Percentiles rank a stretch among this genome's conserved stretches.
Evolutionary conservation across 225 moss, liverwort and hornwort species (phyloP).

Genomic region (Marchantia polymorpha): DNA sequence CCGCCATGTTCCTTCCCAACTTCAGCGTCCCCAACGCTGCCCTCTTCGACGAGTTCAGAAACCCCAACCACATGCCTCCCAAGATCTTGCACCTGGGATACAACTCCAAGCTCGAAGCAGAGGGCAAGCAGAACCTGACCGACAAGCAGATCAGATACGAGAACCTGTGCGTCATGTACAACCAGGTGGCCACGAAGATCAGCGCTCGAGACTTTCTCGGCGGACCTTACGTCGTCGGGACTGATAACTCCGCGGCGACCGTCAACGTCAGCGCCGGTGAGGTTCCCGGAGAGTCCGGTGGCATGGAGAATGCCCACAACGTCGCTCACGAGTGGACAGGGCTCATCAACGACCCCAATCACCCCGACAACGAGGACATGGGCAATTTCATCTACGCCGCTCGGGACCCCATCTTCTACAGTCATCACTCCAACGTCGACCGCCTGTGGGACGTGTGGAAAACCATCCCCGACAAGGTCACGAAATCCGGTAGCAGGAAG

Average conservation of each 20-base stretch:
- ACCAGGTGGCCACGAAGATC: constrained; percentile 32
- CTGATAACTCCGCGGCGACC: background rate
- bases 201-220: constrained; percentile 37
- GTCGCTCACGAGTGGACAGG: constrained; percentile 4
- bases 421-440: background rate
- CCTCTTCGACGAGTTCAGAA: constrained; percentile 34
- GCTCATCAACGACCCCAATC: constrained; percentile 15
- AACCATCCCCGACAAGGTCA: background rate
- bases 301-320: background rate
- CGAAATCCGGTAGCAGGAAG: constrained; percentile 19
- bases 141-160: constrained; percentile 24
- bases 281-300: background rate
- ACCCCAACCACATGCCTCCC: constrained; percentile 30
- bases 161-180: constrained; percentile 37
- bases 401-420: background rate
- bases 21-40: constrained; percentile 26
- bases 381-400: constrained; percentile 13
- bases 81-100: constrained; percentile 35
- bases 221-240: background rate
- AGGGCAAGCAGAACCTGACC: background rate
- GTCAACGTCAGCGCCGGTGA: background rate
- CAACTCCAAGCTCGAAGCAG: constrained; percentile 8
- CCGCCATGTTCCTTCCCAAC: constrained; percentile 6
- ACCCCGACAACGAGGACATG: constrained; percentile 34
- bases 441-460: background rate